phyloP scores from a whole-genome alignment of 805 yeast species.

The Isabelozyma rhagii region DNA sequence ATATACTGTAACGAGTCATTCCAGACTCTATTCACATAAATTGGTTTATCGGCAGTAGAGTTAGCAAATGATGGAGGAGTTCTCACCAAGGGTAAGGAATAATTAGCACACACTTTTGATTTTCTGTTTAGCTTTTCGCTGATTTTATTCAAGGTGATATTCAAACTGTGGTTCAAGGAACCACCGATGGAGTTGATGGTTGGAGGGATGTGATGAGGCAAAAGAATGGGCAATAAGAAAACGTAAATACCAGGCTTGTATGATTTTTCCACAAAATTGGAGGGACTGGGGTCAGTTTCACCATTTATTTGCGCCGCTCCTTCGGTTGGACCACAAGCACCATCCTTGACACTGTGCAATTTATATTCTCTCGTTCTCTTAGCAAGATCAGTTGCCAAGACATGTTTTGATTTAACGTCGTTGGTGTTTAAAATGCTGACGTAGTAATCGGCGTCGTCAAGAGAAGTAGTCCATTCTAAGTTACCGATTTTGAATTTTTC shows the following conservation, averaged over 20 bases:
- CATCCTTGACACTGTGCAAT: slow-evolving; percentile 12
- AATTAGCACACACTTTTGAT: slow-evolving; percentile 26
- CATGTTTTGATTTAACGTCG: slow-evolving; percentile 38
- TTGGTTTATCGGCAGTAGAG: slow-evolving; percentile 64
- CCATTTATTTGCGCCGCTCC: slow-evolving; percentile 10
- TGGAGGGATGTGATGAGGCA: slow-evolving; percentile 65
- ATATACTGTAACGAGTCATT: slow-evolving; percentile 68
- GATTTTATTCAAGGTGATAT: slow-evolving; percentile 35
- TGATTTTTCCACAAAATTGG: slow-evolving; percentile 5
- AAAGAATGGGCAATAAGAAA: slow-evolving; percentile 59
- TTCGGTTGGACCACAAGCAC: slow-evolving; percentile 20
- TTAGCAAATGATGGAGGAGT: slow-evolving; percentile 57
- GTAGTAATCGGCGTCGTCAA: slow-evolving; percentile 44
- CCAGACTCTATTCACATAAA: slow-evolving; percentile 75
- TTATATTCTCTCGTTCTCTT: slow-evolving; percentile 32
- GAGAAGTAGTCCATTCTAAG: slow-evolving; percentile 43
- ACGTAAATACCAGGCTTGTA: slow-evolving; percentile 68
- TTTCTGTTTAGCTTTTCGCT: slow-evolving; percentile 34
- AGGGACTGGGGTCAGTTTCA: background rate
- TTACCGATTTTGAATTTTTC: slow-evolving; percentile 50
- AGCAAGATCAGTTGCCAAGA: slow-evolving; percentile 44
- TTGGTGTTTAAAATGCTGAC: slow-evolving; percentile 40
- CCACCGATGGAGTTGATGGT: slow-evolving; percentile 53
- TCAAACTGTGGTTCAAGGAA: slow-evolving; percentile 40
- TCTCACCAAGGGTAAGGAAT: slow-evolving; percentile 47